Conservation (phyloP, 2,329 filamentous ascomycete species). For the Lasiodiplodia theobromae region DNA sequence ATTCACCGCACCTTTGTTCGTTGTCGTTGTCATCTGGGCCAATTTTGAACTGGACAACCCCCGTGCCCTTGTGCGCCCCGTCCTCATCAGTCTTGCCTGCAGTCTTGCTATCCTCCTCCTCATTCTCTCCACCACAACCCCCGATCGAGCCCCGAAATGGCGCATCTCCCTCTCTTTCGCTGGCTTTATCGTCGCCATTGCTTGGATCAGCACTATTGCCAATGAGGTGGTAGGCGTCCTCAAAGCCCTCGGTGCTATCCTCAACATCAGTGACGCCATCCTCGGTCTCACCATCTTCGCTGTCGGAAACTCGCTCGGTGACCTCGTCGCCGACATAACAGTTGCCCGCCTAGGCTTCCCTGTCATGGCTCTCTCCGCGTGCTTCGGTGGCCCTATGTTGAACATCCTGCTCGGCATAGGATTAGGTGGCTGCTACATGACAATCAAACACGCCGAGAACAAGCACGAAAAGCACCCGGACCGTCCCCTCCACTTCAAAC, state of each 20-base stretch:
- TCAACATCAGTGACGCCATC: constrained; percentile 93
- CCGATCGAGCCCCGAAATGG: constrained; percentile 72
- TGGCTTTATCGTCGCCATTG: constrained; percentile 89
- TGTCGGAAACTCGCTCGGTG: constrained; percentile 92
- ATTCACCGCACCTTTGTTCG: constrained; percentile 85
- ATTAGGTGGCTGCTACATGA: constrained; percentile 89
- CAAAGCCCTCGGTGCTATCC: constrained; percentile 89
- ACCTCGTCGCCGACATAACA: constrained; percentile 93
- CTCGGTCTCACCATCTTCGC: constrained; percentile 95
- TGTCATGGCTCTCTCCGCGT: constrained; percentile 93
- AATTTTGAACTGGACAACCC: constrained; percentile 66
- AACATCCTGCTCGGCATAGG: constrained; percentile 96
- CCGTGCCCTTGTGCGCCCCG: constrained; percentile 65
- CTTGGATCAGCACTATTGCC: constrained; percentile 96
- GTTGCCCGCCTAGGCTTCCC: constrained; percentile 92
- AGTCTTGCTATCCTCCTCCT: constrained; percentile 72
- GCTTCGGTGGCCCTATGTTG: constrained; percentile 97
- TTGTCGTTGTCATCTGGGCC: constrained; percentile 77
- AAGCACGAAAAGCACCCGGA: constrained; percentile 72
- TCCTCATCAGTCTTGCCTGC: constrained; percentile 51
- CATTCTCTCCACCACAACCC: constrained; percentile 73
- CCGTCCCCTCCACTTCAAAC: constrained; percentile 69
- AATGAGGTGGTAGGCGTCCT: constrained; percentile 94
- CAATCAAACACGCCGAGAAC: constrained; percentile 71
- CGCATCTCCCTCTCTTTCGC: constrained; percentile 83